phyloP scores from a whole-genome alignment of 78 protist genomes.

The Polysphondylium violaceum region DNA sequence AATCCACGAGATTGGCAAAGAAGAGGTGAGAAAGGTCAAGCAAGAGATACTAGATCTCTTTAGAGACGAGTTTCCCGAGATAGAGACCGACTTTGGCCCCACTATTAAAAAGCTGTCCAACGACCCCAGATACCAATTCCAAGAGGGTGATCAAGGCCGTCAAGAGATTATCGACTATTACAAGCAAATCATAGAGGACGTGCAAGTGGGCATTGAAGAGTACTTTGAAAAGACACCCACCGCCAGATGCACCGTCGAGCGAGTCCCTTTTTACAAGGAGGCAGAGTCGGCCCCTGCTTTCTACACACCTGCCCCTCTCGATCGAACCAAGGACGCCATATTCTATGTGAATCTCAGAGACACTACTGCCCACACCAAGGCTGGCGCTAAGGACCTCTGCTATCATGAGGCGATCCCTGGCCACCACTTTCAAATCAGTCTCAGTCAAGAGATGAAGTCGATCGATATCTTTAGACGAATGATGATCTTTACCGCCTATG shows the following conservation, averaged over 20 bases:
- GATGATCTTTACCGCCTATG: conserved; percentile 43
- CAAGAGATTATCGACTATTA: conserved; percentile 6
- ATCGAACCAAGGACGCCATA: conserved; percentile 22
- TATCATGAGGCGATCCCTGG: conserved; percentile 62
- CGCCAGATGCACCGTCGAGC: conserved; percentile 14
- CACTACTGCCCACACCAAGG: conserved; percentile 6
- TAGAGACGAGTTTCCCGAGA: conserved; percentile 31
- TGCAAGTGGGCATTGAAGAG: neutral
- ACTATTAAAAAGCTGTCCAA: neutral
- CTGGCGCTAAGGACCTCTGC: conserved; percentile 16
- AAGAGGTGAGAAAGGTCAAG: neutral
- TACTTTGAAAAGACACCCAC: conserved; percentile 13
- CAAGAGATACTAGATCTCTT: conserved; percentile 7
- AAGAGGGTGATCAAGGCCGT: conserved; percentile 14
- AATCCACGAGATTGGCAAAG: conserved; percentile 47
- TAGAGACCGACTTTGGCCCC: neutral
- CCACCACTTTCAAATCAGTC: conserved; percentile 36
- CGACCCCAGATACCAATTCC: conserved; percentile 5
- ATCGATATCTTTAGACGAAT: conserved; percentile 35
- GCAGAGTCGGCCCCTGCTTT: conserved; percentile 33
- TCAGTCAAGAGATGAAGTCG: conserved; percentile 10
- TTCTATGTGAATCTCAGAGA: conserved; percentile 34
- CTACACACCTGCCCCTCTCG: conserved; percentile 51
- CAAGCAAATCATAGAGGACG: neutral
- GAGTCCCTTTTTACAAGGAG: conserved; percentile 41